phyloP scores from a whole-genome alignment of 169 alveolate genomes.

The Theileria luwenshuni region DNA sequence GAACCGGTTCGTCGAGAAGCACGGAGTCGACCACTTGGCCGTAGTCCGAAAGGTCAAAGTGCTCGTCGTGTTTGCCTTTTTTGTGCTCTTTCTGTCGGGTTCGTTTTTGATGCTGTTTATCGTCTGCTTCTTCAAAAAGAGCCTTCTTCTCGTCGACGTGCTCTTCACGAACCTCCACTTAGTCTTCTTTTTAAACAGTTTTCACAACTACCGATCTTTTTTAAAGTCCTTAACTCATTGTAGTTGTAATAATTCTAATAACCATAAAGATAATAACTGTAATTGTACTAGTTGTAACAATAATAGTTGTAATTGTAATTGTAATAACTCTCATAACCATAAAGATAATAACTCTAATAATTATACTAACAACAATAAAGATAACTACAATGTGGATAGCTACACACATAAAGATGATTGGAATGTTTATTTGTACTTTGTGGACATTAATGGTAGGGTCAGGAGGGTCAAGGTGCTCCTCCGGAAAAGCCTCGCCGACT shows the following conservation, averaged over 20 bases:
- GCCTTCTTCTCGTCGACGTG: neutral
- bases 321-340: neutral
- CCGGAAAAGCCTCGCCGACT: neutral
- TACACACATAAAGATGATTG: conserved; percentile 4
- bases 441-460: neutral
- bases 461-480: neutral
- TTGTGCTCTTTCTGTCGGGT: neutral
- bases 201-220: too few species aligned
- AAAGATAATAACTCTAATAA: neutral
- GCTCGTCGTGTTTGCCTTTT: neutral
- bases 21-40: too few species aligned
- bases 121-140: neutral
- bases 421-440: neutral
- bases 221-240: too few species aligned
- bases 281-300: neutral
- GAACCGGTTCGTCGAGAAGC: neutral
- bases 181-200: too few species aligned
- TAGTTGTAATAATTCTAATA: too few species aligned
- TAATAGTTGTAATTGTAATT: too few species aligned
- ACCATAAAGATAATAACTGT: neutral
- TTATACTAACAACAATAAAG: neutral
- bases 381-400: conserved; percentile 80
- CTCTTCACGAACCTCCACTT: too few species aligned
- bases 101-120: neutral
- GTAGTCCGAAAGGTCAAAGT: neutral